A percentile compares a stretch with the other conserved stretches of the same genome.
Conservation (phyloP, 352 stramenopile species). For the Phytophthora kernoviae region DNA sequence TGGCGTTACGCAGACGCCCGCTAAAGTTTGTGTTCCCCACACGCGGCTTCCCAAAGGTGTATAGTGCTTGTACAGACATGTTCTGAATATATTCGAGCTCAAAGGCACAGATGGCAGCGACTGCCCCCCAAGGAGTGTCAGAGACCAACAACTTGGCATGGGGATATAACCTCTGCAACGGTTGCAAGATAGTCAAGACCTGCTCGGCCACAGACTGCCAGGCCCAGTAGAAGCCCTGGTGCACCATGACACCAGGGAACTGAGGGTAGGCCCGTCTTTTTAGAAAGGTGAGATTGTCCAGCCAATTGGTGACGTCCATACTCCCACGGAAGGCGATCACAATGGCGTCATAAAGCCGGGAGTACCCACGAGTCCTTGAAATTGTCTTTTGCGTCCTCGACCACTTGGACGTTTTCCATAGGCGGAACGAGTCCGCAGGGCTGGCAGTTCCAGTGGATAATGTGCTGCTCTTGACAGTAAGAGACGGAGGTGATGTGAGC, state of each 20-base stretch:
- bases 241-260: slow-evolving; percentile 68
- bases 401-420: slow-evolving; percentile 51
- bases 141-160: slow-evolving; percentile 62
- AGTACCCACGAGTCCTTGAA: slow-evolving; percentile 88
- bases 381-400: slow-evolving; percentile 73
- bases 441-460: slow-evolving; percentile 77
- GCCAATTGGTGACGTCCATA: slow-evolving; percentile 85
- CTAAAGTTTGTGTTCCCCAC: slow-evolving; percentile 78
- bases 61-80: slow-evolving; percentile 54
- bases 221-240: slow-evolving; percentile 84
- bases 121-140: slow-evolving; percentile 76
- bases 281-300: slow-evolving; percentile 86
- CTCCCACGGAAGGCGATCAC: slow-evolving; percentile 83
- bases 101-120: slow-evolving; percentile 76
- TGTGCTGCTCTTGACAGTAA: slow-evolving; percentile 71
- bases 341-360: slow-evolving; percentile 47
- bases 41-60: slow-evolving; percentile 82
- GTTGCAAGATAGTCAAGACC: slow-evolving; percentile 42
- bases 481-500: slow-evolving; percentile 78
- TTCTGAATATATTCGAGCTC: slow-evolving; percentile 71
- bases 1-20: slow-evolving; percentile 47
- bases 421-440: slow-evolving; percentile 66
- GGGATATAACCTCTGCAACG: slow-evolving; percentile 41
- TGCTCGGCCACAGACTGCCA: slow-evolving; percentile 67
- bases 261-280: slow-evolving; percentile 69